phyloP scores from a whole-genome alignment of 106 monocot species.

The Amphibolis antarctica region DNA sequence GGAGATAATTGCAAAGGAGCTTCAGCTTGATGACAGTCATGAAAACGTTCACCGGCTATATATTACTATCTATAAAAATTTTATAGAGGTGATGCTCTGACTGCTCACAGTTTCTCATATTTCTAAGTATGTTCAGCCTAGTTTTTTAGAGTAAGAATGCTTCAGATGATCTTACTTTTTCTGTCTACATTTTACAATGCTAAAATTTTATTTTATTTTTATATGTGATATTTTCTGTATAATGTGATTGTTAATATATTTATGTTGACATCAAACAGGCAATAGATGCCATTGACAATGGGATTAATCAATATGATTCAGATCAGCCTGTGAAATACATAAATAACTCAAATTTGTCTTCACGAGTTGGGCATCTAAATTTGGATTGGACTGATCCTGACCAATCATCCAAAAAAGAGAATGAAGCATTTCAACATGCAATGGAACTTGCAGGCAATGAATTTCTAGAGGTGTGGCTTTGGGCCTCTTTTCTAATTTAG shows the following conservation, averaged over 20 bases:
- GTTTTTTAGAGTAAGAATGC: not conserved
- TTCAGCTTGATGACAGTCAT: slow-evolving; percentile 57
- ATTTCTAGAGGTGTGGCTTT: slow-evolving; percentile 63
- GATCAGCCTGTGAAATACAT: slow-evolving; percentile 81
- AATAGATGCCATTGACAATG: slow-evolving; percentile 96
- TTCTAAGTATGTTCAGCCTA: not conserved
- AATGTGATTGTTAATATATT: not conserved
- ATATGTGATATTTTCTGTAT: not conserved
- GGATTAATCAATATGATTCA: slow-evolving; percentile 77
- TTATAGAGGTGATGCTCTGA: slow-evolving; percentile 62
- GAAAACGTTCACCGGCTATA: slow-evolving; percentile 71
- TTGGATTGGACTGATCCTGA: slow-evolving; percentile 92
- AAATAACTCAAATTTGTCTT: slow-evolving; percentile 70
- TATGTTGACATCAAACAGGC: slow-evolving; percentile 25
- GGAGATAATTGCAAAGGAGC: slow-evolving; percentile 94
- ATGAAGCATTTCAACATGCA: slow-evolving; percentile 79
- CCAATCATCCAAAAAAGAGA: slow-evolving; percentile 81
- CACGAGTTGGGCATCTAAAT: slow-evolving; percentile 72
- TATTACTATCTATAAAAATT: slow-evolving; percentile 86
- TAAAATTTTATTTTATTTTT: not conserved
- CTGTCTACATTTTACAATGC: not conserved
- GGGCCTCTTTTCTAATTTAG: not conserved
- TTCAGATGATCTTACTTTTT: not conserved
- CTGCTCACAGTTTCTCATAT: not conserved
- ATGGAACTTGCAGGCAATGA: slow-evolving; percentile 77